Base-by-base conservation (phyloP, 1,284 basidiomycete genomes). In the Rhodotorula sp. region DNA sequence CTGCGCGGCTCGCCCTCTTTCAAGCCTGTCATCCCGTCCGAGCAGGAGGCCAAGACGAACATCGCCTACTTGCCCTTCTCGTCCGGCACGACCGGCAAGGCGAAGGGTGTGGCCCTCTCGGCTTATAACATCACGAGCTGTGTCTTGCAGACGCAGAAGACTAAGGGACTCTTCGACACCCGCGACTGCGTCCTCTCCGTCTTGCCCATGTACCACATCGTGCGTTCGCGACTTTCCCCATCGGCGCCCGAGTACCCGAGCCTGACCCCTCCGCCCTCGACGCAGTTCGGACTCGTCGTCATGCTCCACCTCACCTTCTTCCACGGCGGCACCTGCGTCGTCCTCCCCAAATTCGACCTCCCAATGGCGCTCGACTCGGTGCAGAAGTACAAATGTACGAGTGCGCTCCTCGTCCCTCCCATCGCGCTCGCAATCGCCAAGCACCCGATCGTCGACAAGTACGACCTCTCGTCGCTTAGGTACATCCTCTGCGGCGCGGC, bases 351-450 rank as follows among this genome's bases (percentile, higher is more conserved):
- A 54, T 75, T 75, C 44, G 73, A 75, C 37, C 62, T 75, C 7
- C 44, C 24, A 8, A 46, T 26, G 20, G 72, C 65, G 30, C 68
- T 70, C 63, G 59, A 64, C 20, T 47, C 67, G 10, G 57, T 69
- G 9, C 71, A 72, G 44, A 65, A 65, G 28, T 59, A 73, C 67
- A 62, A 64, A 28, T 67, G 62, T 47, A 70, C 70, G 1, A 47
- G 65, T 7, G 67, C 69, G 3, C 69, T 70, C 26, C 56, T 76
- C 54, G 75, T 76, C 4, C 75, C 75, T 30, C 75, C 75, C 2
- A 71, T 76, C 34, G 68, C 71, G 1, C 71, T 76, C 28, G 74
- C 65, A 2, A 62, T 76, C 28, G 74, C 75, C 9, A 75, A 74
- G 61, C 71, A 72, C 61, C 70, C 72, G 1, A 53, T 73, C 13